Base-by-base conservation (phyloP, 495 filamentous ascomycete genomes). In the Penicillium herquei region DNA sequence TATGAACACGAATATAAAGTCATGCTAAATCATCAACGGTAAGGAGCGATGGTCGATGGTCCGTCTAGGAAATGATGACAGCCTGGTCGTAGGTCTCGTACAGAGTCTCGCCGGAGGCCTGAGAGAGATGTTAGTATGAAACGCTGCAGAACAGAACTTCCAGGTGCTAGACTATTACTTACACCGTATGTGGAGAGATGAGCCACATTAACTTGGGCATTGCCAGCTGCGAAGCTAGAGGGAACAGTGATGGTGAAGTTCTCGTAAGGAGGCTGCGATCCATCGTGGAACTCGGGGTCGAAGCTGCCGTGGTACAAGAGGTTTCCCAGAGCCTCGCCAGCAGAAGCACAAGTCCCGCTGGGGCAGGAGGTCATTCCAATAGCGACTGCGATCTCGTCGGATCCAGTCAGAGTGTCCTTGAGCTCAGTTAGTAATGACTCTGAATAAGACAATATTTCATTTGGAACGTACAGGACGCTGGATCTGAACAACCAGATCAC, bases 241-340 rank as follows among this genome's bases (percentile, higher is more conserved):
- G 72, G 72, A 11, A 75, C 44, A 0, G 34, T 68, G 8, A 75
- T 65, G 6, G 69, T 68, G 54, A 72, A 73, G 68, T 75, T 75
- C 64, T 75, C 52, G 39, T 73, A 75, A 1, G 70, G 72, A 13
- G 59, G 54, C 8, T 17, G 16, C 43, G 39, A 34, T n/a, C 39
- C n/a, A 39, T 70, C 66, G 30, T 72, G 69, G 52, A 63, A 72
- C 11, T 34, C 59, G 3, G 72, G 72, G 5, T 65, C 54, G 61
- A 68, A 75, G 1, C 53, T 39, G 0, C 72, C 72, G 17, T 64
- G 61, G 51, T 73, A 73, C 2, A 75, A 55, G 4, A 71, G 44
- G 4, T 35, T 54, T 31, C 72, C 72, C 45, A 75, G 44, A 11
- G 49, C 45, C 3, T 68, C 59, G 0, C 61, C 60, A 21, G 68